Base-by-base conservation (phyloP, 345 rosid genomes). In the Trapa bicornis region DNA sequence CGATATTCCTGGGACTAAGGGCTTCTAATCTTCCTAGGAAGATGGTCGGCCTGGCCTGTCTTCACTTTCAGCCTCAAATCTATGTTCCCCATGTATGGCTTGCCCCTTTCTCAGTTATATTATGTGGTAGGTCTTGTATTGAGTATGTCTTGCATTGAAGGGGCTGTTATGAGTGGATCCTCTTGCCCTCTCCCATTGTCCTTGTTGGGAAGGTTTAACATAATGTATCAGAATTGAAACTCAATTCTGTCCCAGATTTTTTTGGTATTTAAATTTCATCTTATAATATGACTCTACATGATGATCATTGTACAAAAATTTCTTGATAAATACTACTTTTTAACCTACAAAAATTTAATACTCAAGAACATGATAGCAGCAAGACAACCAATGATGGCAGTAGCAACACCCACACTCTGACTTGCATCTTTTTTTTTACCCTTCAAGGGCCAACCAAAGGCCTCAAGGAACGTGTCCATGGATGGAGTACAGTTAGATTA, bases 1-100 rank as follows among this genome's bases (percentile, higher is more conserved):
- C 39, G 83, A 87, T 47, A 82, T 93, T 65, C 97, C 96, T 3
- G 96, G 97, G 65, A 75, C 80, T 69, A 83, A 71, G 76, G 86
- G 85, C 41, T 75, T 83, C 69, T 81, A 73, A 76, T 57, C 62
- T 10, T 37, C 32, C 12, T 10, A 50, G 7, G 48, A 45, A 13
- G 48, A 45, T 45, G 48, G 48, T 45, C 48, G 7, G 29, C 29
- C 29, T 22, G 29, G 29, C 29, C 2, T 11, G 48, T 45, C 11
- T 45, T 45, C 48, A 1, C 11, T 2, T 11, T 45, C 48, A 50
- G 56, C 56, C 56, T 17, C 22, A 13, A 17, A 50, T 16, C 22
- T 50, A 3, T 50, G 6, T 58, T 22, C 33, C 4, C 32, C 60
- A 54, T n/a, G 17, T 22, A 54, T 7, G 60, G 60, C 60, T 22